A percentile compares a stretch with the other conserved stretches of the same genome.
Evolutionary conservation across 2,329 filamentous ascomycete species (phyloP).

Genomic region (Tolypocladium capitatum): DNA sequence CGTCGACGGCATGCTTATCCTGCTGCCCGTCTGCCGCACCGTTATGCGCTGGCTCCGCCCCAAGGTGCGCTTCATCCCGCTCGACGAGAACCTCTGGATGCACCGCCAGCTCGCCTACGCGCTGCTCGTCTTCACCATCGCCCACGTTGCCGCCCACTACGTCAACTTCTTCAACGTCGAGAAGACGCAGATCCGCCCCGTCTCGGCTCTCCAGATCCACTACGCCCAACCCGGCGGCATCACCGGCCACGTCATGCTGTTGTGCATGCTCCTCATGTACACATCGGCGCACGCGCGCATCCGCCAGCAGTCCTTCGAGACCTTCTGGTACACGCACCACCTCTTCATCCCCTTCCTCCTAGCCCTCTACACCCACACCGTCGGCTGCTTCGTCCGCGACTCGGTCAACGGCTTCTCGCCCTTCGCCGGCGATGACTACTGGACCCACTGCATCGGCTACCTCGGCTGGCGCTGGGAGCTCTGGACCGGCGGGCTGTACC

Average conservation of each 20-base stretch:
- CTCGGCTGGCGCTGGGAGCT: slow-evolving; percentile 97
- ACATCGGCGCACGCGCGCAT: slow-evolving; percentile 90
- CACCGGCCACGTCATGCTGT: slow-evolving; percentile 91
- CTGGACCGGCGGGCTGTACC: slow-evolving; percentile 70
- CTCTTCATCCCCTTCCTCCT: slow-evolving; percentile 95
- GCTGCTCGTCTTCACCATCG: slow-evolving; percentile 65
- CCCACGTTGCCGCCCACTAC: slow-evolving; percentile 75
- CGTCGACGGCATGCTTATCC: slow-evolving; percentile 73
- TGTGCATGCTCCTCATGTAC: slow-evolving; percentile 99
- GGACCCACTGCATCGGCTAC: slow-evolving; percentile 89
- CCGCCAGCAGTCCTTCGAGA: slow-evolving; percentile 92
- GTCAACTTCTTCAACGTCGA: slow-evolving; percentile 99
- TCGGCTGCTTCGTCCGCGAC: slow-evolving; percentile 92
- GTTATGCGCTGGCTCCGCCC: slow-evolving; percentile 74
- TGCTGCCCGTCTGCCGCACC: slow-evolving; percentile 90
- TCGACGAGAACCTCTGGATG: slow-evolving; percentile 97
- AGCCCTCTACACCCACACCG: slow-evolving; percentile 88
- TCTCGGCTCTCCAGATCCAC: slow-evolving; percentile 78
- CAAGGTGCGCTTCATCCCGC: slow-evolving; percentile 73
- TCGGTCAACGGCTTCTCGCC: slow-evolving; percentile 60
- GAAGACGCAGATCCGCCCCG: slow-evolving; percentile 63
- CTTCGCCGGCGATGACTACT: slow-evolving; percentile 70
- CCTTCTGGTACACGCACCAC: slow-evolving; percentile 98
- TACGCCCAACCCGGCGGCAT: slow-evolving; percentile 82
- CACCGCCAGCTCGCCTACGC: slow-evolving; percentile 90